Conservation (phyloP, 2,329 filamentous ascomycete genomes). For the Microthyrium microscopicum region DNA sequence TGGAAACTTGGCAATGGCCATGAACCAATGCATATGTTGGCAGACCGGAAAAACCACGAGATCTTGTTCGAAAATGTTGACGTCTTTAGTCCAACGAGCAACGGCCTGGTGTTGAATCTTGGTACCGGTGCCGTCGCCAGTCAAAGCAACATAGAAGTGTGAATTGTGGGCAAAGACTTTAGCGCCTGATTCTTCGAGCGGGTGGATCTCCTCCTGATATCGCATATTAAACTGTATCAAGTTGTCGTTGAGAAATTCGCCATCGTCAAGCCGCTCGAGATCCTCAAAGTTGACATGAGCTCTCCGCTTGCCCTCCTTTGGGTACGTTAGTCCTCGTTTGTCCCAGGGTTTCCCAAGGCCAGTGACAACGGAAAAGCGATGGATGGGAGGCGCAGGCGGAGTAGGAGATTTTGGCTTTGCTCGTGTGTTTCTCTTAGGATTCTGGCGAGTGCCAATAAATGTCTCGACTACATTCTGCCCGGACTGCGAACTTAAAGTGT, state of each 20-base stretch:
- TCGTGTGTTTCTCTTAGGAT: no score
- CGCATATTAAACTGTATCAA: constrained; percentile 77
- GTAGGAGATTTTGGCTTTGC: no score
- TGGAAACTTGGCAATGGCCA: constrained; percentile 88
- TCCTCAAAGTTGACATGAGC: constrained; percentile 56
- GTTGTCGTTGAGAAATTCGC: constrained; percentile 82
- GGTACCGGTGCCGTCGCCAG: constrained; percentile 30
- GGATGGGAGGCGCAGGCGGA: no score
- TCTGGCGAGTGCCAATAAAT: no score
- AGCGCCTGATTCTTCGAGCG: neutral
- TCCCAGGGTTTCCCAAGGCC: constrained; percentile 5
- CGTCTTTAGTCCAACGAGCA: constrained; percentile 69
- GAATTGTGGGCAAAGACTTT: constrained; percentile 76
- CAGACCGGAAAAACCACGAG: constrained; percentile 90
- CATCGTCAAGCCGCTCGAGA: constrained; percentile 62
- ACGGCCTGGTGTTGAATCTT: constrained; percentile 73
- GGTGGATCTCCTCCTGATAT: constrained; percentile 14
- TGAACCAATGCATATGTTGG: constrained; percentile 76
- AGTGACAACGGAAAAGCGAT: no score
- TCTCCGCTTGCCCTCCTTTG: constrained; percentile 37
- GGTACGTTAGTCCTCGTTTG: constrained; percentile 40
- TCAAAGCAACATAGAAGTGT: constrained; percentile 74
- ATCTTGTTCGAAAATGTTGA: constrained; percentile 72
- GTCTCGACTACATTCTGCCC: no score
- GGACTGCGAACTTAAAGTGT: no score